These are phyloP conservation scores for Crinitomyces ghanaensis DNA, from an alignment of 805 yeast species.

Conservation along the genomic window DNA sequence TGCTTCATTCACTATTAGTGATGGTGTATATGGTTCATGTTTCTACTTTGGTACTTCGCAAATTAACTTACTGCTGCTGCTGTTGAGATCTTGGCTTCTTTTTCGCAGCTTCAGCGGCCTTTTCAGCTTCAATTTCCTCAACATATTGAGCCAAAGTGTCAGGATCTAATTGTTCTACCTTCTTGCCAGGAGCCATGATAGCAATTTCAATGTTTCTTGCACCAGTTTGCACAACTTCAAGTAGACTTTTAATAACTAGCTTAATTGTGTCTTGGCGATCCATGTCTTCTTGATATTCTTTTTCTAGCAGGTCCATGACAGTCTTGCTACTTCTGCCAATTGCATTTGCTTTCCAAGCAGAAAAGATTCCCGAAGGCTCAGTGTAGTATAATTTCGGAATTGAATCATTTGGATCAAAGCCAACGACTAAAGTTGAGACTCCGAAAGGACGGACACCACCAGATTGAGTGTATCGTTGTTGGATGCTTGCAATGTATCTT, in stretches of 20 bases:
- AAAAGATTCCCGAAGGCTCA: constrained; percentile 94
- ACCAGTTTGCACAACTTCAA: constrained; percentile 97
- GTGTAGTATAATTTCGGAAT: constrained; percentile 84
- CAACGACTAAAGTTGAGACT: constrained; percentile 87
- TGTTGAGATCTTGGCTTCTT: constrained; percentile 32
- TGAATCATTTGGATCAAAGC: constrained; percentile 78
- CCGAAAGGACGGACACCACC: constrained; percentile 99
- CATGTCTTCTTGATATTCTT: constrained; percentile 56
- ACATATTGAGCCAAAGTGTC: constrained; percentile 70
- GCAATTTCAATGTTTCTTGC: constrained; percentile 92
- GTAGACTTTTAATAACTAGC: constrained; percentile 72
- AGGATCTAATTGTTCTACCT: constrained; percentile 45
- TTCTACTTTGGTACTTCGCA: too few relatives aligned
- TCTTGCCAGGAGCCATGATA: constrained; percentile 61
- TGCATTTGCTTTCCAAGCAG: constrained; percentile 97
- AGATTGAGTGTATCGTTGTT: constrained; percentile 91
- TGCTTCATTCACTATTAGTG: too few relatives aligned
- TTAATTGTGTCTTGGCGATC: constrained; percentile 61
- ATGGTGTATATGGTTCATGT: too few relatives aligned
- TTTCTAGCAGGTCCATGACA: constrained; percentile 89
- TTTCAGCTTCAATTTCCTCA: constrained; percentile 75
- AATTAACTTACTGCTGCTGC: too few relatives aligned
- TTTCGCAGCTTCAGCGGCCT: constrained; percentile 71
- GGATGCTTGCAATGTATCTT: constrained; percentile 93
- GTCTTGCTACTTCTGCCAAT: constrained; percentile 93